Conservation (phyloP, 352 stramenopile species). For the Phytophthora constricta region DNA sequence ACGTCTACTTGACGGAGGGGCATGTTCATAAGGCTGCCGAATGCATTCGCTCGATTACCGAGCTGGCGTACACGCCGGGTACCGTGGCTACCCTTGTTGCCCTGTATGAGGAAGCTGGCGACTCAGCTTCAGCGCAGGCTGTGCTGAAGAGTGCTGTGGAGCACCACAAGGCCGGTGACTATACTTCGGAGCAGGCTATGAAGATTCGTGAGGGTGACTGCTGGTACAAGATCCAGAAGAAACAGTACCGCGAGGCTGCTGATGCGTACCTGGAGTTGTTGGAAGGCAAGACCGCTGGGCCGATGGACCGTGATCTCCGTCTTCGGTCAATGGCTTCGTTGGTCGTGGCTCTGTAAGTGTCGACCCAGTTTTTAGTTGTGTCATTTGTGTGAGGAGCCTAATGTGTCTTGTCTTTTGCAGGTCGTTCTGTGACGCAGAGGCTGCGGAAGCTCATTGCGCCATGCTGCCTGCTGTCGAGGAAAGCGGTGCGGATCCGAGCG, state of each 20-base stretch:
- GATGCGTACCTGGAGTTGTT: conserved; percentile 73
- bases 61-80: conserved; percentile 68
- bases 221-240: conserved; percentile 82
- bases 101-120: conserved; percentile 70
- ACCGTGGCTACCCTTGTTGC: conserved; percentile 83
- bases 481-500: conserved; percentile 60
- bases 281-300: conserved; percentile 64
- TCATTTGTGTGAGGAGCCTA: conserved; percentile 17
- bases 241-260: conserved; percentile 72
- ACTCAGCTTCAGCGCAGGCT: conserved; percentile 53
- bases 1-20: conserved; percentile 73
- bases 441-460: conserved; percentile 62
- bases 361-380: neutral
- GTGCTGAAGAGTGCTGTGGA: conserved; percentile 62
- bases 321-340: conserved; percentile 80
- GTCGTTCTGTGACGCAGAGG: conserved; percentile 77
- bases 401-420: conserved; percentile 32
- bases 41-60: conserved; percentile 65
- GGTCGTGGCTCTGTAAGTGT: conserved; percentile 73
- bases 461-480: conserved; percentile 70
- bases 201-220: conserved; percentile 84
- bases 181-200: conserved; percentile 62
- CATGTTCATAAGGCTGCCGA: conserved; percentile 57
- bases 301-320: conserved; percentile 71
- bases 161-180: conserved; percentile 62